Percentiles rank a stretch among this genome's conserved stretches.
phyloP scores from a whole-genome alignment of 1,284 basidiomycete genomes.

The Clitocybe nebularis region DNA sequence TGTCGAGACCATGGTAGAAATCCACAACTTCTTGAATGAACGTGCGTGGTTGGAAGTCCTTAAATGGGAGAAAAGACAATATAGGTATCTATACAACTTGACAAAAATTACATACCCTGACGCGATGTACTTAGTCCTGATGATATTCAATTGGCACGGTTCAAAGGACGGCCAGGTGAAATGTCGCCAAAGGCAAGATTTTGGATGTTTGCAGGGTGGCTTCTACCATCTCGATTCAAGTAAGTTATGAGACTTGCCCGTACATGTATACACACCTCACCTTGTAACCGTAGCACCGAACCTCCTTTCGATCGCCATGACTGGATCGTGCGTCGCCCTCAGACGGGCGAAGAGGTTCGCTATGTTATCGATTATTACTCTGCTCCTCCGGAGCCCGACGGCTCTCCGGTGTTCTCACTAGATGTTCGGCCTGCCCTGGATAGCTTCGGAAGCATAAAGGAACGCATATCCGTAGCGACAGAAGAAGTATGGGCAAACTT shows the following conservation, averaged over 20 bases:
- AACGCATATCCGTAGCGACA: constrained; percentile 68
- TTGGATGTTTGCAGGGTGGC: constrained; percentile 79
- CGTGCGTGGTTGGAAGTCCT: constrained; percentile 94
- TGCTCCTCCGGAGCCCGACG: constrained; percentile 79
- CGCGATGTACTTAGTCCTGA: constrained; percentile 31
- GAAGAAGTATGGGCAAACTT: constrained; percentile 62
- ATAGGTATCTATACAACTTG: constrained; percentile 35
- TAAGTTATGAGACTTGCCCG: constrained; percentile 35
- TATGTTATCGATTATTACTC: constrained; percentile 98
- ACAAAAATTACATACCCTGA: not conserved
- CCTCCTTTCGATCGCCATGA: constrained; percentile 99
- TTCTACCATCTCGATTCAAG: constrained; percentile 90
- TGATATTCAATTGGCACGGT: constrained; percentile 71
- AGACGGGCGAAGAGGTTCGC: constrained; percentile 74
- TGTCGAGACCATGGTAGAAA: constrained; percentile 95
- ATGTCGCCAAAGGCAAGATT: constrained; percentile 86
- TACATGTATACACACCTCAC: not conserved
- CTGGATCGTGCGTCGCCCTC: constrained; percentile 85
- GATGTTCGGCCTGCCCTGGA: constrained; percentile 91
- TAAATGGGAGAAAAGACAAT: constrained; percentile 83
- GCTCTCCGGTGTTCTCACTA: constrained; percentile 86
- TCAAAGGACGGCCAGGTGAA: constrained; percentile 90
- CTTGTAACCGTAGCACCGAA: constrained; percentile 54
- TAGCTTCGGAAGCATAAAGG: constrained; percentile 66
- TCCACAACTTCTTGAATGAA: constrained; percentile 98